A percentile compares a stretch with the other conserved stretches of the same genome.
These are phyloP conservation scores for Vitis amurensis DNA, from an alignment of 164 flowering plant species.

Conservation along the genomic window DNA sequence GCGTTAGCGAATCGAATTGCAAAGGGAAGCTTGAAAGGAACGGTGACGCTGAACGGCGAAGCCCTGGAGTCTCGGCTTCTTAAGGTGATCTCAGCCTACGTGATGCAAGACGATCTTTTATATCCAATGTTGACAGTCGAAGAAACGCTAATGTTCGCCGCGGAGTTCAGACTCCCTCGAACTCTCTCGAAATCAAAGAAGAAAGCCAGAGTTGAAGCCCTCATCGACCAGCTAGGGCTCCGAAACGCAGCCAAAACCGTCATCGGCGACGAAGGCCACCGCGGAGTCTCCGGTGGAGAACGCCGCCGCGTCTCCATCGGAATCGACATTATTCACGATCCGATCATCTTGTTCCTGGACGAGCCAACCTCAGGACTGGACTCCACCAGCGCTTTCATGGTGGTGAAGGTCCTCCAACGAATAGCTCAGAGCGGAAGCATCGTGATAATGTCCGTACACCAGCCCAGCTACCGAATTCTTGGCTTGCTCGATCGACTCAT, in stretches of 20 bases:
- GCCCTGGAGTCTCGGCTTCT: constrained; percentile 36
- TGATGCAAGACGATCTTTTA: constrained; percentile 67
- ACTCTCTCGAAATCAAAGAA: constrained; percentile 57
- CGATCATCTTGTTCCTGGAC: constrained; percentile 58
- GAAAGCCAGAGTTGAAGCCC: constrained; percentile 50
- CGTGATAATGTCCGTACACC: constrained; percentile 63
- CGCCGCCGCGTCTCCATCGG: constrained; percentile 66
- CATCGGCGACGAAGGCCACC: constrained; percentile 71
- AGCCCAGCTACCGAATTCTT: constrained; percentile 58
- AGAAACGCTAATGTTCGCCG: constrained; percentile 65
- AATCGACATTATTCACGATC: constrained; percentile 67
- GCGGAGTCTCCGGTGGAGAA: constrained; percentile 74
- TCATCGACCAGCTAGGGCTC: constrained; percentile 63
- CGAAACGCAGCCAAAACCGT: constrained; percentile 56
- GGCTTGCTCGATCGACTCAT: constrained; percentile 29
- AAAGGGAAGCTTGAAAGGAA: constrained; percentile 37
- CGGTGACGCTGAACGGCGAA: constrained; percentile 41
- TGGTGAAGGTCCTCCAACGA: constrained; percentile 60
- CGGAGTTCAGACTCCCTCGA: constrained; percentile 60
- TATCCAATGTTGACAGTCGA: constrained; percentile 69
- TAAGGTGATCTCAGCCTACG: constrained; percentile 57
- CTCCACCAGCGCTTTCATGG: constrained; percentile 71
- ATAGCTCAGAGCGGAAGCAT: constrained; percentile 68
- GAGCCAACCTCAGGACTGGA: constrained; percentile 75
- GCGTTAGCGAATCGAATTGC: constrained; percentile 48